Evolutionary conservation across 257 asterid genomes (phyloP), one percentile per base, ranked within the genome.

Genomic region (Solanum ahanhuiri): DNA sequence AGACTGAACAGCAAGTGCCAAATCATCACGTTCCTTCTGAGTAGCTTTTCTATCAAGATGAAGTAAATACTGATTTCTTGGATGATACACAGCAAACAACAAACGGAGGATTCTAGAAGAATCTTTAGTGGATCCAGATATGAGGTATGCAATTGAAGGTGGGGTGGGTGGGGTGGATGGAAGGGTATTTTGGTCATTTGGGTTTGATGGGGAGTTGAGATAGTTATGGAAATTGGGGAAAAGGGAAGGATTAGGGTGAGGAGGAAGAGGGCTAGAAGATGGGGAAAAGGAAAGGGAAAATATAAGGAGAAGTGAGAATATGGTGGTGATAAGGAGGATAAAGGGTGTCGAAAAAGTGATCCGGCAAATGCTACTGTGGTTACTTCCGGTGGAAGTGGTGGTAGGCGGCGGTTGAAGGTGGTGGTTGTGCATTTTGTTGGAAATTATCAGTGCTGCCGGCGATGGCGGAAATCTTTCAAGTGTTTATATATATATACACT

Each of bases 51-150:
- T 88, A 88, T 96, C 98, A 76, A 96, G 96, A 90, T 95, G 98
- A 45, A 96, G 93, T 37, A 96, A 85, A 86, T 96, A 96, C 85
- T 88, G 90, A 82, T 95, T 96, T 12, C 81, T 89, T 9, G 98
- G 99, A 75, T 96, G 98, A 91, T 96, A 96, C 83, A 93, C 87
- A 28, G 99, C 81, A 88, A 88, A 64, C 12, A 96, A 93, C 4
- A 96, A 93, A 35, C 99, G 91, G 25, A 93, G 15, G 79, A 95
- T 89, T 91, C 96, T 92, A 25, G 83, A 88, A 83, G 95, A 93
- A 48, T 94, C 96, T n/a, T 92, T 91, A 83, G 63, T 87, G 87
- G 99, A 96, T 90, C 98, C 98, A 34, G 97, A 89, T 2, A 95
- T 88, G 88, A 95, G 89, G 91, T 95, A 95, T 51, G 98, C 98